phyloP scores from a whole-genome alignment of 225 moss, liverwort and hornwort genomes.

The Neckera pumila region DNA sequence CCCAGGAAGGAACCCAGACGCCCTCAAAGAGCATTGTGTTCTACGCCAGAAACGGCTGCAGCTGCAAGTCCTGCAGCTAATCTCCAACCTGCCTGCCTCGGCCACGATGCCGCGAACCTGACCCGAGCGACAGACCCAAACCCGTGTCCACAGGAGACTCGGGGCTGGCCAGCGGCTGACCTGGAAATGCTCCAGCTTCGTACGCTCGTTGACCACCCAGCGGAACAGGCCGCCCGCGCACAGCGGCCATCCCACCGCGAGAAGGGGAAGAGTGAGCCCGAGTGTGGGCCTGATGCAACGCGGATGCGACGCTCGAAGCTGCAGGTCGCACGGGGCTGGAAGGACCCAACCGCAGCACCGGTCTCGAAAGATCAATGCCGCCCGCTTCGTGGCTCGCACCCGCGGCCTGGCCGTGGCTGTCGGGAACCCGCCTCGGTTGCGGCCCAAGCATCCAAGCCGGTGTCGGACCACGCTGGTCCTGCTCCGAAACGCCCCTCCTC shows the following conservation, averaged over 20 bases:
- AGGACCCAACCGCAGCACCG: not conserved
- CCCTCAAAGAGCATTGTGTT: not conserved
- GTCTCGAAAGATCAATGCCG: not conserved
- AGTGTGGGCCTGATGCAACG: not conserved
- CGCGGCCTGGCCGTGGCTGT: not conserved
- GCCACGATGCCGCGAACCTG: not conserved
- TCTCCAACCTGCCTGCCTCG: conserved; percentile 2
- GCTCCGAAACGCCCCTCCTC: not conserved
- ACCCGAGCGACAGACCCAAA: conserved; percentile 34
- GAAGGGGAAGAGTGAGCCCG: not conserved
- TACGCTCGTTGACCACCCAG: not conserved
- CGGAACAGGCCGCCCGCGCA: not conserved
- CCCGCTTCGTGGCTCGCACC: not conserved
- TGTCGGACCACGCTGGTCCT: not conserved
- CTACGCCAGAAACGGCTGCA: not conserved
- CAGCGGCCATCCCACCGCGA: not conserved
- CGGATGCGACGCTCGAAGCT: not conserved
- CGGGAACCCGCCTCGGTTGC: not conserved
- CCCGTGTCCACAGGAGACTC: conserved; percentile 28
- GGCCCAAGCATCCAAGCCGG: conserved; percentile 10
- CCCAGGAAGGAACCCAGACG: not conserved
- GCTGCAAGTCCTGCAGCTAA: not conserved
- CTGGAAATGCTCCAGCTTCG: conserved; percentile 6
- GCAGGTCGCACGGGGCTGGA: not conserved
- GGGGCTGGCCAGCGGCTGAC: not conserved